Evolutionary conservation across 73 alveolate genomes (phyloP).

Genomic region (Paramecium sonneborni): DNA sequence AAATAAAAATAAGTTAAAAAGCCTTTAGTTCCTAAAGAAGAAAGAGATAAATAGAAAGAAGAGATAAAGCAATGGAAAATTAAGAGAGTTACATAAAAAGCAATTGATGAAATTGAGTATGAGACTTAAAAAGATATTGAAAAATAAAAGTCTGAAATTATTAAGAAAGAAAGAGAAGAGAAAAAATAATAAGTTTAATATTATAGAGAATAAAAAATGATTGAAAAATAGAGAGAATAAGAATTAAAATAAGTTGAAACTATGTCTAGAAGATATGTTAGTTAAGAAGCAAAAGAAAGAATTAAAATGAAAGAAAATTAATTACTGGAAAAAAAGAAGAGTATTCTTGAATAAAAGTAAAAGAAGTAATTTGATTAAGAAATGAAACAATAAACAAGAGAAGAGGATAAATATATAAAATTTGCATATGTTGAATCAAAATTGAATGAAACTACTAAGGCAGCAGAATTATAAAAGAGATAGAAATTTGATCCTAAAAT

Average conservation of each 20-base stretch:
- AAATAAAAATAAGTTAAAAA: not conserved
- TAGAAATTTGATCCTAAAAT: slow-evolving; percentile 25
- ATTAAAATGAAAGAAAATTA: slow-evolving; percentile 1
- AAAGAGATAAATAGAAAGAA: slow-evolving; percentile 34
- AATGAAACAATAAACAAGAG: not conserved
- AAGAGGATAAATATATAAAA: slow-evolving; percentile 20
- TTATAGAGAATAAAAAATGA: not conserved
- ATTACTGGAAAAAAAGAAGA: not conserved
- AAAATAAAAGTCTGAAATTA: not conserved
- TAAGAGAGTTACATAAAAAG: slow-evolving; percentile 41
- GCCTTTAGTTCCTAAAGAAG: slow-evolving; percentile 18
- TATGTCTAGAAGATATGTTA: slow-evolving; percentile 35
- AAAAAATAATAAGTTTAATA: not conserved
- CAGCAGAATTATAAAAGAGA: slow-evolving; percentile 24
- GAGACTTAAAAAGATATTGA: not conserved
- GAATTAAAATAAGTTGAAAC: slow-evolving; percentile 36
- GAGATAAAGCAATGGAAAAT: slow-evolving; percentile 43
- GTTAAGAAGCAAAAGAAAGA: slow-evolving; percentile 50
- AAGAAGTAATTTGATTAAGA: not conserved
- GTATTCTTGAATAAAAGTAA: not conserved
- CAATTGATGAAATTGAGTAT: not conserved
- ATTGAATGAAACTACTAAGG: slow-evolving; percentile 35
- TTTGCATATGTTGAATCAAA: slow-evolving; percentile 40
- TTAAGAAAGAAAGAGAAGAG: not conserved
- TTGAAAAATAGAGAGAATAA: slow-evolving; percentile 42